These are phyloP conservation scores for Boletus pseudo-olivaceus DNA, from an alignment of 768 basidiomycete genomes.

Conservation along the genomic window DNA sequence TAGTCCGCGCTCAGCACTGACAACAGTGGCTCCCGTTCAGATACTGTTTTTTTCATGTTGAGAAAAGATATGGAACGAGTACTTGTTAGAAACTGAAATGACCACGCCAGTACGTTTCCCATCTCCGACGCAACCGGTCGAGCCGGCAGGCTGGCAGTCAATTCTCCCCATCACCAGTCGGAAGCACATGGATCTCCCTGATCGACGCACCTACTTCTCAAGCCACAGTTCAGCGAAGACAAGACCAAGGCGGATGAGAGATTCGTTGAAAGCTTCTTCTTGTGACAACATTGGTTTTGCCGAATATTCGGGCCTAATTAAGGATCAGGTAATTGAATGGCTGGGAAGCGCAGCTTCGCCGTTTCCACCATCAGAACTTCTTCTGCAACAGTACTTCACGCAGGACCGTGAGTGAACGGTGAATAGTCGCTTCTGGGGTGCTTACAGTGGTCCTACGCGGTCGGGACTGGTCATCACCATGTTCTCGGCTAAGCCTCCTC, in stretches of 20 bases:
- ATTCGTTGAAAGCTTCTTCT: constrained; percentile 1
- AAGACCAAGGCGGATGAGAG: constrained; percentile 6
- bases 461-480: background rate
- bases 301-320: constrained; percentile 16
- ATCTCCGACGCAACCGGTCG: constrained; percentile 15
- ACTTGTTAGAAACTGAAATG: constrained; percentile 9
- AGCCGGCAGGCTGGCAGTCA: constrained; percentile 5
- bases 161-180: constrained; percentile 11
- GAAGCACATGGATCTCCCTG: constrained; percentile 8
- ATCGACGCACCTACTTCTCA: constrained; percentile 1
- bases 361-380: constrained; percentile 8
- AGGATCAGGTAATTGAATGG: constrained; percentile 20
- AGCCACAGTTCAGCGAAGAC: constrained; percentile 4
- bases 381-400: constrained; percentile 5
- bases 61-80: constrained; percentile 4
- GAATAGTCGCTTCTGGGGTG: background rate
- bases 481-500: background rate
- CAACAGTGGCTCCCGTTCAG: background rate
- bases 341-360: constrained; percentile 15
- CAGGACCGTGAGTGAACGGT: too few relatives aligned
- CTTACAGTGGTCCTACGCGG: background rate
- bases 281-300: constrained; percentile 14
- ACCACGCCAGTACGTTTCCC: constrained; percentile 14
- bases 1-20: background rate
- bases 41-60: background rate